phyloP scores from a whole-genome alignment of 441 rosid species.

The Euphorbia celastroides region DNA sequence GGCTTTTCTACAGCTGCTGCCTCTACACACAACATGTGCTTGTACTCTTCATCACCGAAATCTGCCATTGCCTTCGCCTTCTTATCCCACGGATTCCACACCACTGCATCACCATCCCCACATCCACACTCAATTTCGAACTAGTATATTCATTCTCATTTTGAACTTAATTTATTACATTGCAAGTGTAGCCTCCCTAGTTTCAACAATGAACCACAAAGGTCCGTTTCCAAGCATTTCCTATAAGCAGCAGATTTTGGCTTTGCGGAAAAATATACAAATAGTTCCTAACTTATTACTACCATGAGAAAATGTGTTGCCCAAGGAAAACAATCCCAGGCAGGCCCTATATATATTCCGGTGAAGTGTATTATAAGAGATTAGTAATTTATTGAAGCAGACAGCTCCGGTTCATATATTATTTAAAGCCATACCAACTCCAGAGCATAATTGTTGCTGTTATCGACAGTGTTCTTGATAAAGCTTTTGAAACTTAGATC shows the following conservation, averaged over 20 bases:
- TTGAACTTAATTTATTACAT: not conserved
- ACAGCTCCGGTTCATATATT: too few species aligned
- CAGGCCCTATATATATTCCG: too few species aligned
- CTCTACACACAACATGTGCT: slow-evolving; percentile 76
- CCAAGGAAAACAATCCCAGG: too few species aligned
- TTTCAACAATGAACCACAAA: too few species aligned
- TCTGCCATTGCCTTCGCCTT: slow-evolving; percentile 57
- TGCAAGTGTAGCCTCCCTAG: not conserved
- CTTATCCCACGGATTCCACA: slow-evolving; percentile 92
- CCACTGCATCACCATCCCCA: slow-evolving; percentile 33
- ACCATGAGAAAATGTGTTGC: too few species aligned
- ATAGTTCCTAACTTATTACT: not conserved
- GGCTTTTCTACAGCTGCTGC: slow-evolving; percentile 68
- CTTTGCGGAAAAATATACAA: not conserved
- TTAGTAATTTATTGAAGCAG: too few species aligned
- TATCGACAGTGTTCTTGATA: too few species aligned
- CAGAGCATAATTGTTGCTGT: too few species aligned
- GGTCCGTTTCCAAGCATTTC: too few species aligned
- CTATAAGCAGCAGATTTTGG: not conserved
- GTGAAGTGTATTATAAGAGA: too few species aligned
- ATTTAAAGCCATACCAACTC: too few species aligned
- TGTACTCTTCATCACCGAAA: slow-evolving; percentile 36
- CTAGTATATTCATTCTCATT: not conserved
- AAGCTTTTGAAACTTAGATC: too few species aligned
- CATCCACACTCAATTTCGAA: not conserved